These are phyloP conservation scores for Datura wrightii DNA, from an alignment of 257 asterid species.

Conservation along the genomic window DNA sequence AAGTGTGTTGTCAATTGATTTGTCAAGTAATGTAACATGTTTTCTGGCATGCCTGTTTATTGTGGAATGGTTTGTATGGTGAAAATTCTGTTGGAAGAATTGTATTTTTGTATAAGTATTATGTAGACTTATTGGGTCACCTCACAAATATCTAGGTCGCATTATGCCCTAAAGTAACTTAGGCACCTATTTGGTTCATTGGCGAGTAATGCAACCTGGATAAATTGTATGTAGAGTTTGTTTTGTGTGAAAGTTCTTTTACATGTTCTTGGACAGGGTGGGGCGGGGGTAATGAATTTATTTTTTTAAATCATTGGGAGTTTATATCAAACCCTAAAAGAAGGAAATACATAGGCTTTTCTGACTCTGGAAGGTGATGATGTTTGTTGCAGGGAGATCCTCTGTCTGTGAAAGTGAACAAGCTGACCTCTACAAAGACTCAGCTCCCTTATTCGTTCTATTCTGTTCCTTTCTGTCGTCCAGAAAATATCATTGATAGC, in stretches of 20 bases:
- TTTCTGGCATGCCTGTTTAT: background rate
- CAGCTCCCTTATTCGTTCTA: conserved; percentile 80
- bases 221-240: background rate
- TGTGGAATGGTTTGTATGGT: background rate
- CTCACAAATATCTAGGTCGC: background rate
- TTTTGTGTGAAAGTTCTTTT: background rate
- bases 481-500: conserved; percentile 64
- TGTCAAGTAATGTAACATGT: background rate
- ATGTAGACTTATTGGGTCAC: background rate
- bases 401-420: conserved; percentile 76
- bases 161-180: background rate
- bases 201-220: background rate
- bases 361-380: background rate
- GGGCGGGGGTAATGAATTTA: background rate
- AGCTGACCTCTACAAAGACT: conserved; percentile 74
- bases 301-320: background rate
- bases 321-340: background rate
- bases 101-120: background rate
- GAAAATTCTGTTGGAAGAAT: background rate
- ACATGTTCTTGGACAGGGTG: conserved; percentile 5
- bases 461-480: conserved; percentile 65
- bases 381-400: conserved; percentile 58
- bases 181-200: background rate
- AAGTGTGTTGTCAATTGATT: background rate
- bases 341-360: background rate